A percentile compares a stretch with the other conserved stretches of the same genome.
phyloP scores from a whole-genome alignment of 306 rosid species.

The Fragaria ananassa region DNA sequence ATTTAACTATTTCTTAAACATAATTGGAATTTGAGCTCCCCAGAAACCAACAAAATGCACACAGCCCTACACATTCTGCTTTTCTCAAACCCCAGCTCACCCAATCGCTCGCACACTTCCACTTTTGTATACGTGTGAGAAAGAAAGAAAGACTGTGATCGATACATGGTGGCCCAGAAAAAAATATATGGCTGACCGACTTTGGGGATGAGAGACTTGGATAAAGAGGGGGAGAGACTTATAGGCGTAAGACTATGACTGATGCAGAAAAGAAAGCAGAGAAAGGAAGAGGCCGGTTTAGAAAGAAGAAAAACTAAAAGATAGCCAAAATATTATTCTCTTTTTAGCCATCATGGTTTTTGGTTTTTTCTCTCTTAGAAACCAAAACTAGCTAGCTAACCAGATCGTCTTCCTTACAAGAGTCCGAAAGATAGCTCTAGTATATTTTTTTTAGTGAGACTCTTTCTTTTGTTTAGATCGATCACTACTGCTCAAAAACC shows the following conservation, averaged over 20 bases:
- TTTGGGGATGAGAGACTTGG: conserved; percentile 45
- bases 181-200: conserved; percentile 64
- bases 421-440: conserved; percentile 24
- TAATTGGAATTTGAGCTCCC: conserved; percentile 56
- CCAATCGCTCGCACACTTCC: conserved; percentile 42
- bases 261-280: conserved; percentile 21
- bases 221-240: conserved; percentile 47
- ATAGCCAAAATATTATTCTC: conserved; percentile 30
- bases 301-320: conserved; percentile 14
- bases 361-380: conserved; percentile 55
- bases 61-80: conserved; percentile 41
- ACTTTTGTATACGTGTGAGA: conserved; percentile 43
- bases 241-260: conserved; percentile 29
- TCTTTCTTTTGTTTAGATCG: conserved; percentile 9
- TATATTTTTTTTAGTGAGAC: conserved; percentile 34
- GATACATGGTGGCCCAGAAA: conserved; percentile 55
- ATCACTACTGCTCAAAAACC: conserved; percentile 28
- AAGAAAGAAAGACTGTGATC: not conserved
- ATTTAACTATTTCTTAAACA: not conserved
- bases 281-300: conserved; percentile 18
- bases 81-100: not conserved
- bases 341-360: conserved; percentile 38
- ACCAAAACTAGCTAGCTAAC: conserved; percentile 36
- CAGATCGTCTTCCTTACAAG: conserved; percentile 37
- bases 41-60: conserved; percentile 25